phyloP scores from a whole-genome alignment of 345 rosid genomes.

The Dipteronia dyeriana region DNA sequence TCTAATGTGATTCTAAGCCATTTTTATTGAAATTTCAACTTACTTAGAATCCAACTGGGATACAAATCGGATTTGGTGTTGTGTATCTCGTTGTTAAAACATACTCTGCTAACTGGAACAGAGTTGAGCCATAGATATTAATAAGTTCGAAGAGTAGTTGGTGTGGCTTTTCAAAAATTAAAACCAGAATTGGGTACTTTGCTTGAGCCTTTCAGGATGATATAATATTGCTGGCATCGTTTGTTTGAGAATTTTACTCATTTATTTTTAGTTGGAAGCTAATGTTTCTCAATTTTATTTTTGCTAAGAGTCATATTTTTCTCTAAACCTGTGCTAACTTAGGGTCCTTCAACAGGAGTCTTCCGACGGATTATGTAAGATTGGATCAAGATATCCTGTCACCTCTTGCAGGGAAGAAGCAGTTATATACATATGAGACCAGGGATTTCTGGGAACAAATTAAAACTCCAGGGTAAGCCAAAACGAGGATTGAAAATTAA shows the following conservation, averaged over 20 bases:
- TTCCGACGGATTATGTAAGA: constrained; percentile 71
- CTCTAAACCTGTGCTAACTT: constrained; percentile 20
- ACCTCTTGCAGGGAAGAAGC: constrained; percentile 96
- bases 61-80: background rate
- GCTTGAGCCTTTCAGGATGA: background rate
- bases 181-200: background rate
- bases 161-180: background rate
- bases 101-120: background rate
- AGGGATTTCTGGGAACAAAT: constrained; percentile 97
- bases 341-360: constrained; percentile 46
- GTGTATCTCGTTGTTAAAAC: background rate
- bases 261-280: constrained; percentile 4
- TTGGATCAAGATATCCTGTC: constrained; percentile 93
- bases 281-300: background rate
- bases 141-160: background rate
- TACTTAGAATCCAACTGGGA: background rate
- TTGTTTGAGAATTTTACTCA: background rate
- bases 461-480: constrained; percentile 86
- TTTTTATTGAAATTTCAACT: background rate
- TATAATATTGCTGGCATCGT: background rate
- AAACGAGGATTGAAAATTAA: too few species aligned
- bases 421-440: constrained; percentile 77
- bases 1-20: background rate
- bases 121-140: background rate
- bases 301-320: background rate